Percentiles rank a stretch among this genome's conserved stretches.
These are phyloP conservation scores for Solanum ossicruentum DNA, from an alignment of 257 asterid genomes.

Conservation along the genomic window DNA sequence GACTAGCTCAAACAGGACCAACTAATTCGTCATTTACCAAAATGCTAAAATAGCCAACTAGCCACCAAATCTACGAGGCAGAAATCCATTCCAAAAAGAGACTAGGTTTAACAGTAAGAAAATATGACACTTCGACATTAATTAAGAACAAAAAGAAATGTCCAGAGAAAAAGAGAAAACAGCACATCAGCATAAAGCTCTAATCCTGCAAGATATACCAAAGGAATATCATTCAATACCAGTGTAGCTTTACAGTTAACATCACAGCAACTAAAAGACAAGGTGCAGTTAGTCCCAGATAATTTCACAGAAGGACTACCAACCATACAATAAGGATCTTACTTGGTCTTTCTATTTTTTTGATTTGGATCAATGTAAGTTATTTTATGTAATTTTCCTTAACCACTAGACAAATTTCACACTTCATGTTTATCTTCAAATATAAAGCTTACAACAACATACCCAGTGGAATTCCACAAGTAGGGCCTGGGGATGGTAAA, in stretches of 20 bases:
- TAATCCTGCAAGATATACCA: not conserved
- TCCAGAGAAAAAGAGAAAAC: not conserved
- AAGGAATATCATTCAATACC: not conserved
- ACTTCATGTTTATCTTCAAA: not conserved
- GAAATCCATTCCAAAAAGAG: not conserved
- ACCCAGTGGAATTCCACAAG: too few relatives aligned
- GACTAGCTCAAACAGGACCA: not conserved
- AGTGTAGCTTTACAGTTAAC: not conserved
- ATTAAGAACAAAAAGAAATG: not conserved
- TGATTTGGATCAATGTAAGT: not conserved
- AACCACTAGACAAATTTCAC: not conserved
- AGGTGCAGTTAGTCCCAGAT: not conserved
- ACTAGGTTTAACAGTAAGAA: not conserved
- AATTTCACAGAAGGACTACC: not conserved
- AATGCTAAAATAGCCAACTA: not conserved
- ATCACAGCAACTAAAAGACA: not conserved
- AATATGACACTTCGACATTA: not conserved
- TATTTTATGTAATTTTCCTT: not conserved
- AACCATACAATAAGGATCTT: not conserved
- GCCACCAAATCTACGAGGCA: not conserved
- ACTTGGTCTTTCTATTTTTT: not conserved
- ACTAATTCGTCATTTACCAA: not conserved
- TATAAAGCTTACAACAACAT: not conserved
- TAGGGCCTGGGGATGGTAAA: too few relatives aligned
- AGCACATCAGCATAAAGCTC: not conserved